Conservation (phyloP, 192 early-diverging fungal species). For the Gonapodya prolifera region DNA sequence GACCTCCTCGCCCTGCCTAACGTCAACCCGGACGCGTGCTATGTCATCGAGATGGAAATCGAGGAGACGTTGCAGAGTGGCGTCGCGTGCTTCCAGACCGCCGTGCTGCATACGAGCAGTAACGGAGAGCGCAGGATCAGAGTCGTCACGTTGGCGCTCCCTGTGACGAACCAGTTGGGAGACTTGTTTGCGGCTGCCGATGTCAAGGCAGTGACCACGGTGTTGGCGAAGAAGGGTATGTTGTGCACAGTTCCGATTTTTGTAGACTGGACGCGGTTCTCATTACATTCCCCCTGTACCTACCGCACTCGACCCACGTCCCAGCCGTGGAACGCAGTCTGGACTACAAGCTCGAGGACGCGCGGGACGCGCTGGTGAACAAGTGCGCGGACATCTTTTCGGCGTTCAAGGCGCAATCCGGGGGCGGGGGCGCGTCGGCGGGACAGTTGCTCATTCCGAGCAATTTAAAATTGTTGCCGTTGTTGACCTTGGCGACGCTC, state of each 20-base stretch:
- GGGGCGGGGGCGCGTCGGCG: slow-evolving; percentile 53
- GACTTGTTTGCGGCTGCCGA: slow-evolving; percentile 77
- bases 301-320: slow-evolving; percentile 3
- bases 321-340: slow-evolving; percentile 75
- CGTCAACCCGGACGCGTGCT: slow-evolving; percentile 83
- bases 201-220: slow-evolving; percentile 65
- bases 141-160: slow-evolving; percentile 78
- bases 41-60: slow-evolving; percentile 67
- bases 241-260: neutral
- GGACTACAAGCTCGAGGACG: slow-evolving; percentile 80
- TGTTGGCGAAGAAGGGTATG: slow-evolving; percentile 74
- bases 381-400: slow-evolving; percentile 79
- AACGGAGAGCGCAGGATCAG: slow-evolving; percentile 83
- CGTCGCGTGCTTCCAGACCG: slow-evolving; percentile 87
- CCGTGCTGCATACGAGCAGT: slow-evolving; percentile 79
- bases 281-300: neutral
- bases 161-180: slow-evolving; percentile 65
- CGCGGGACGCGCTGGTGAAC: slow-evolving; percentile 78
- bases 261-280: slow-evolving; percentile 6
- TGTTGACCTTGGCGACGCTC: slow-evolving; percentile 64
- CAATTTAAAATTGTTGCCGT: slow-evolving; percentile 73
- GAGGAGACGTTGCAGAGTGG: slow-evolving; percentile 63
- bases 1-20: slow-evolving; percentile 85
- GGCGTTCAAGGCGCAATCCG: slow-evolving; percentile 75
- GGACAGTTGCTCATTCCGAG: slow-evolving; percentile 72